These are phyloP conservation scores for Tetrapyrgos nigripes DNA, from an alignment of 1,284 basidiomycete genomes.

Conservation along the genomic window DNA sequence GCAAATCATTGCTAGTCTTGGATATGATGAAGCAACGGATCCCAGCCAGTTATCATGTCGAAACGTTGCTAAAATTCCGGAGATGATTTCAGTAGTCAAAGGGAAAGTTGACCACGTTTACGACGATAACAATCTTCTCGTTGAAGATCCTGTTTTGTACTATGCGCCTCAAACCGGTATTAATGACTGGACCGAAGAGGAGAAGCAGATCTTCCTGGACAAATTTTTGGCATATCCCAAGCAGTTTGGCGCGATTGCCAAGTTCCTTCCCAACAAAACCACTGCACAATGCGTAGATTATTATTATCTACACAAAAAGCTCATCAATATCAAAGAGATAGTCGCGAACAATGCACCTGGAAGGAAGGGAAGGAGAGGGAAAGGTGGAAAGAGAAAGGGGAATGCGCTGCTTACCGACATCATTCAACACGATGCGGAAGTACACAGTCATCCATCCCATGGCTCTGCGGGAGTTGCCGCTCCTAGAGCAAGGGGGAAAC, in stretches of 20 bases:
- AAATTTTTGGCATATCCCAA: slow-evolving; percentile 90
- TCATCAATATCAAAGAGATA: slow-evolving; percentile 85
- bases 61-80: slow-evolving; percentile 91
- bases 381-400: slow-evolving; percentile 73
- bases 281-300: slow-evolving; percentile 90
- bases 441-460: slow-evolving; percentile 35
- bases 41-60: slow-evolving; percentile 86
- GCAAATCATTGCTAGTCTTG: slow-evolving; percentile 92
- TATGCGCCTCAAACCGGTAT: slow-evolving; percentile 76
- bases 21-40: slow-evolving; percentile 92
- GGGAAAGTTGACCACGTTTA: slow-evolving; percentile 68
- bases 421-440: slow-evolving; percentile 75
- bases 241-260: slow-evolving; percentile 91
- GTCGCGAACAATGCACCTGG: slow-evolving; percentile 69
- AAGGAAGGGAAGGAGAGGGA: slow-evolving; percentile 60
- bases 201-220: slow-evolving; percentile 82
- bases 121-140: slow-evolving; percentile 86
- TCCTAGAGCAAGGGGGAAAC: slow-evolving; percentile 28
- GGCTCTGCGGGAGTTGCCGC: slow-evolving; percentile 28
- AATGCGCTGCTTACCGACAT: slow-evolving; percentile 84
- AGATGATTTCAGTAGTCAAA: slow-evolving; percentile 83
- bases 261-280: slow-evolving; percentile 85
- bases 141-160: slow-evolving; percentile 82
- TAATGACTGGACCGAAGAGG: slow-evolving; percentile 88
- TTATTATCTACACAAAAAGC: slow-evolving; percentile 96